Evolutionary conservation across 2,329 filamentous ascomycete genomes (phyloP).

Genomic region (Neurospora sp.): DNA sequence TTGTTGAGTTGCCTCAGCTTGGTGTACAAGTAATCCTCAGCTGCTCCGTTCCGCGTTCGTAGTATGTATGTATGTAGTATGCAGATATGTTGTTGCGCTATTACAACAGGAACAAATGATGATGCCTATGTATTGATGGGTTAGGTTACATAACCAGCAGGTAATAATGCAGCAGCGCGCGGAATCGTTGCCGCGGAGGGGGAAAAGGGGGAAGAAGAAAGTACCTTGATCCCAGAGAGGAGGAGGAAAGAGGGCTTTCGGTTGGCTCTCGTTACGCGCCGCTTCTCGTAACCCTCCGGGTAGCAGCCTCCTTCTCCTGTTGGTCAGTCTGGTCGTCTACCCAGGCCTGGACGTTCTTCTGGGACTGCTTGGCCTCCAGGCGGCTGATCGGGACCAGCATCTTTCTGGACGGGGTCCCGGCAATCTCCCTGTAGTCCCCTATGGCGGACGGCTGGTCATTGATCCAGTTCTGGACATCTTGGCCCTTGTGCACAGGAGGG

Average conservation of each 20-base stretch:
- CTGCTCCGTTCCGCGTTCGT: not conserved
- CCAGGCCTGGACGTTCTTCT: not conserved
- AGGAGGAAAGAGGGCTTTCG: not conserved
- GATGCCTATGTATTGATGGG: not conserved
- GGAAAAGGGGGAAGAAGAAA: not conserved
- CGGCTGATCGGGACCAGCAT: not conserved
- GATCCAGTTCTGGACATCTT: not conserved
- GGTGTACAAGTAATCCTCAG: not conserved
- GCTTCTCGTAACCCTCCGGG: not conserved
- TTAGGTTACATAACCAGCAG: not conserved
- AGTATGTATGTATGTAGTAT: not conserved
- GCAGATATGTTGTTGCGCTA: not conserved
- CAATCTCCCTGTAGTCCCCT: not conserved
- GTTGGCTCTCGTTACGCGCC: not conserved
- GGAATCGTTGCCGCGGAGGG: no score
- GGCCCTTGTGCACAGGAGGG: not conserved
- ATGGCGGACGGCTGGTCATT: not conserved
- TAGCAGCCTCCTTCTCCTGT: not conserved
- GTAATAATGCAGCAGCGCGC: no score
- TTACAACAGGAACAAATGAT: not conserved
- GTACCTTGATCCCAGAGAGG: not conserved
- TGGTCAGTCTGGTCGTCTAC: not conserved
- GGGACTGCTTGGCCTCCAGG: not conserved
- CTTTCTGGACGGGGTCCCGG: not conserved
- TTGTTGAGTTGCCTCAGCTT: not conserved